Conservation (phyloP, 2,329 filamentous ascomycete species). For the Macrophomina phaseolina region DNA sequence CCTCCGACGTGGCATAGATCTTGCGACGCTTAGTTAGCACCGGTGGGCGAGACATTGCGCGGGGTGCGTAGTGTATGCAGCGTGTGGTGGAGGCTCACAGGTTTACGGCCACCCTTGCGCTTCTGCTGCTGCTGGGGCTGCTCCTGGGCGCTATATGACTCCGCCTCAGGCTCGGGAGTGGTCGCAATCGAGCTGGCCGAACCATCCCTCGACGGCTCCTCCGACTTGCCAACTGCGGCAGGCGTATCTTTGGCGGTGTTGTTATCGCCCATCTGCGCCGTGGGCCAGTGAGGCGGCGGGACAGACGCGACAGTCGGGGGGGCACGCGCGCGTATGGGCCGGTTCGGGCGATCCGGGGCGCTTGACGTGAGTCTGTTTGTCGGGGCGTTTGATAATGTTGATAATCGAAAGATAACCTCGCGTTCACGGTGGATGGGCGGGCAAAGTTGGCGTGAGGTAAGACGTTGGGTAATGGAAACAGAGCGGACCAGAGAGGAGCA, state of each 20-base stretch:
- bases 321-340: conserved; percentile 43
- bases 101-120: conserved; percentile 96
- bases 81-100: conserved; percentile 65
- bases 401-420: conserved; percentile 53
- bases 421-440: conserved; percentile 44
- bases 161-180: conserved; percentile 53
- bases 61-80: conserved; percentile 33
- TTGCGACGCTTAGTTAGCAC: conserved; percentile 54
- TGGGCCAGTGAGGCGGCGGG: conserved; percentile 38
- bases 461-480: conserved; percentile 55
- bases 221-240: conserved; percentile 50
- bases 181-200: conserved; percentile 57
- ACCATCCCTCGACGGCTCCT: conserved; percentile 45
- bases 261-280: conserved; percentile 54
- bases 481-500: conserved; percentile 19
- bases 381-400: conserved; percentile 48
- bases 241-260: conserved; percentile 50
- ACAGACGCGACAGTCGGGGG: conserved; percentile 39
- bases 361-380: conserved; percentile 39
- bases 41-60: conserved; percentile 42
- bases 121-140: conserved; percentile 69
- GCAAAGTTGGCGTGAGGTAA: conserved; percentile 53
- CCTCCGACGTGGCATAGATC: conserved; percentile 99
- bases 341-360: conserved; percentile 28
- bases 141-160: conserved; percentile 49